Evolutionary conservation across 345 rosid species (phyloP).

Genomic region (Dipteronia sinensis): DNA sequence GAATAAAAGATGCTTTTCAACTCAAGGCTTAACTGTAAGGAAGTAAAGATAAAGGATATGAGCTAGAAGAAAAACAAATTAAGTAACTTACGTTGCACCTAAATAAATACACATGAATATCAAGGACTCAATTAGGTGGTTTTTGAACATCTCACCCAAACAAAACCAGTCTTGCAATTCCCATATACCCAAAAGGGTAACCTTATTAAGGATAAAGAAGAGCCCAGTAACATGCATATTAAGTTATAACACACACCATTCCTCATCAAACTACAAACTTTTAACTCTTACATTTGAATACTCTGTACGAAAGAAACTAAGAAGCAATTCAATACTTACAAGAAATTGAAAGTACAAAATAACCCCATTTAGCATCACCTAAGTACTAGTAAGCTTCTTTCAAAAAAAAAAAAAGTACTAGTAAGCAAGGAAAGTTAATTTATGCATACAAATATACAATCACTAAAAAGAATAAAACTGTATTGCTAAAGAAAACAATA

Average conservation of each 20-base stretch:
- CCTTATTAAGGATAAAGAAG: neutral
- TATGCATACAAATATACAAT: neutral
- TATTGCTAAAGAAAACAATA: neutral
- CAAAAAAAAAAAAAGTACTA: too few species aligned
- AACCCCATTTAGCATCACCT: neutral
- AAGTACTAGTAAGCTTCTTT: neutral
- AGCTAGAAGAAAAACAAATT: neutral
- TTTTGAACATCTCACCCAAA: neutral
- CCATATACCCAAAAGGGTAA: neutral
- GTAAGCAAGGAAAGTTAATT: neutral
- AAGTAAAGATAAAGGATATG: neutral
- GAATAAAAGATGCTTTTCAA: neutral
- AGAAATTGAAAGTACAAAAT: neutral
- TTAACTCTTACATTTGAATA: neutral
- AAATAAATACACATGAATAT: neutral
- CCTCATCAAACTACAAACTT: constrained; percentile 3
- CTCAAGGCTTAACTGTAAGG: neutral
- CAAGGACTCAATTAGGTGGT: neutral
- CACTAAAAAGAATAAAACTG: neutral
- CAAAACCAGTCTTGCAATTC: neutral
- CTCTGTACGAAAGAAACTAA: neutral
- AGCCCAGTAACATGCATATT: neutral
- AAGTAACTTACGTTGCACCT: neutral
- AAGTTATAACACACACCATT: neutral
- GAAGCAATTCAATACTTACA: neutral